A percentile compares a stretch with the other conserved stretches of the same genome.
Conservation (phyloP, 2,329 filamentous ascomycete genomes). For the Phyllosticta citriasiana region DNA sequence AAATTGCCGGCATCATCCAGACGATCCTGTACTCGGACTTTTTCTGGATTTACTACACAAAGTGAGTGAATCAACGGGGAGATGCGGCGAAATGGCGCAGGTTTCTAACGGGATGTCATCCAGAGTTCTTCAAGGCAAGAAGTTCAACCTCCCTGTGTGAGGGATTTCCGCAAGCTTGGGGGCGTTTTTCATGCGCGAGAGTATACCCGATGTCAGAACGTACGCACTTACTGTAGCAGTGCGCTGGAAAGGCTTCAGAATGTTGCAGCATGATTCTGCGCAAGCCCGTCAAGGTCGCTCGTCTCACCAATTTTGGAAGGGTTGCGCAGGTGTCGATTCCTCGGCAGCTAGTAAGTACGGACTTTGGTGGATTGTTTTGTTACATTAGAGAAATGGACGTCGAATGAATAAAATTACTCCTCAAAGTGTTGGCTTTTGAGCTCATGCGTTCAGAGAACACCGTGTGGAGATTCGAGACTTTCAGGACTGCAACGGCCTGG, state of each 20-base stretch:
- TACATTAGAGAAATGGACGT: neutral
- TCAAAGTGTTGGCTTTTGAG: neutral
- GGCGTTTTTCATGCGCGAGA: neutral
- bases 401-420: neutral
- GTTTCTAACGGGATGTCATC: conserved; percentile 11
- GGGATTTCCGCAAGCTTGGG: neutral
- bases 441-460: too few species aligned
- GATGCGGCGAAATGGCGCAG: neutral
- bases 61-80: conserved; percentile 42
- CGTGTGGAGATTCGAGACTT: too few species aligned
- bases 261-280: neutral
- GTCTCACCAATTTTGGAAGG: neutral
- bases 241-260: neutral
- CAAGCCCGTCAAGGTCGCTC: neutral
- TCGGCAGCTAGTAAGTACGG: neutral
- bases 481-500: too few species aligned
- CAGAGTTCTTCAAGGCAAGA: conserved; percentile 44
- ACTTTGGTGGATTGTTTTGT: neutral
- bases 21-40: conserved; percentile 97
- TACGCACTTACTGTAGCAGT: neutral
- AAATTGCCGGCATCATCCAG: conserved; percentile 82
- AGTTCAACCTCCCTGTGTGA: conserved; percentile 44
- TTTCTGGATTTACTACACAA: conserved; percentile 99
- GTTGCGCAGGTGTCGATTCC: neutral
- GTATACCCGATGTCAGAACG: neutral